Conservation (phyloP, 2,329 filamentous ascomycete genomes). For the Fusarium sp. region DNA sequence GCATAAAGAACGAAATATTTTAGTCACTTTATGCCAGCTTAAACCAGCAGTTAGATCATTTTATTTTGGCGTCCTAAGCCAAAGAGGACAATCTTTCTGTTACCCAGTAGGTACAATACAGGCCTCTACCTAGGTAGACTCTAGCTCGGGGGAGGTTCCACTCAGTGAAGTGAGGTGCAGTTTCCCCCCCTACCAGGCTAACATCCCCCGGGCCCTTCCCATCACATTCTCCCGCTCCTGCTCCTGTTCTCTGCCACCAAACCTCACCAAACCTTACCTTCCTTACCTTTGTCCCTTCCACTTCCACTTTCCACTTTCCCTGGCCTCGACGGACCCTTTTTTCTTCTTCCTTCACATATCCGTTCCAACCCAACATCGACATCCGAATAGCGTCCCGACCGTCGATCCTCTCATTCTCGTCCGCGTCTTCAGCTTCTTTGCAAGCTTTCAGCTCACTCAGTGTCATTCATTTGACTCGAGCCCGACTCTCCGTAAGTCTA, state of each 20-base stretch:
- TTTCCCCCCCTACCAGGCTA: constrained; percentile 39
- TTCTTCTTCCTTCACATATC: constrained; percentile 39
- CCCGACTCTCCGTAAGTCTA: constrained; percentile 43
- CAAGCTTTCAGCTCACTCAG: constrained; percentile 23
- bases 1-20: not conserved
- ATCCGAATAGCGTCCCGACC: constrained; percentile 35
- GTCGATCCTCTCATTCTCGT: constrained; percentile 38
- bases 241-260: constrained; percentile 31
- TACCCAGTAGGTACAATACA: not conserved
- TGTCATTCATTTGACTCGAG: constrained; percentile 40
- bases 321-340: constrained; percentile 43
- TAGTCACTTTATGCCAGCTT: not conserved
- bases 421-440: constrained; percentile 30
- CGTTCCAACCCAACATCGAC: constrained; percentile 38
- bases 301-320: constrained; percentile 36
- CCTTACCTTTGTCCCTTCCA: constrained; percentile 32
- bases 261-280: constrained; percentile 30
- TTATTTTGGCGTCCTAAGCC: not conserved
- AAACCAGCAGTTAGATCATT: not conserved
- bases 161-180: constrained; percentile 32
- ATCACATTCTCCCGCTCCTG: constrained; percentile 29
- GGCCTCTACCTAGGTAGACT: constrained; percentile 10
- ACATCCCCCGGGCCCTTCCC: constrained; percentile 28
- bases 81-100: not conserved
- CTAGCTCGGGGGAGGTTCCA: constrained; percentile 32